Evolutionary conservation across 768 basidiomycete genomes (phyloP).

Genomic region (Amanita muscaria): DNA sequence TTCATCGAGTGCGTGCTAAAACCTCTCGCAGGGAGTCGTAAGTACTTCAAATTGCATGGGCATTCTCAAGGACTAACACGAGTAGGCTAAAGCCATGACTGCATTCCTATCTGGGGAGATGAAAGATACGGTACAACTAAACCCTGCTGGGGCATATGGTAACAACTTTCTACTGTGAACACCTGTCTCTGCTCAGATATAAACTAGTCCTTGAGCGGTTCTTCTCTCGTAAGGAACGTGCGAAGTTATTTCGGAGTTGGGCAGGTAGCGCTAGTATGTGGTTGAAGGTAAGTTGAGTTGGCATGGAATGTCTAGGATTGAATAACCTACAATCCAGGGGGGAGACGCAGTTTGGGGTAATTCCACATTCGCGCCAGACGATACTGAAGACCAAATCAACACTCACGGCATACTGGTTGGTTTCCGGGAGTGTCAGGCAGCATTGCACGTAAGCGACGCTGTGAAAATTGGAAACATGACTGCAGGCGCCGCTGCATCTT

Average conservation of each 20-base stretch:
- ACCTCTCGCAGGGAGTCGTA: conserved; percentile 57
- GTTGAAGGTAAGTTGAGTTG: conserved; percentile 58
- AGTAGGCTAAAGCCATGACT: conserved; percentile 85
- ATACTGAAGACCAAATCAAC: conserved; percentile 40
- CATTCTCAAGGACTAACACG: not conserved
- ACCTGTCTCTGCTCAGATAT: not conserved
- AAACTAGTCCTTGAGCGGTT: conserved; percentile 69
- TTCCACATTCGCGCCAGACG: conserved; percentile 69
- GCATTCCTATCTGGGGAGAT: conserved; percentile 95
- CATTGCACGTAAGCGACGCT: conserved; percentile 10
- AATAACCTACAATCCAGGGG: conserved; percentile 38
- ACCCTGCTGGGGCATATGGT: conserved; percentile 76
- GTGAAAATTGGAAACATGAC: conserved; percentile 56
- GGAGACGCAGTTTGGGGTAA: conserved; percentile 84
- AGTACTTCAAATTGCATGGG: conserved; percentile 16
- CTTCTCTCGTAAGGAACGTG: conserved; percentile 85
- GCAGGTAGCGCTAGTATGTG: conserved; percentile 90
- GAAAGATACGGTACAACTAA: conserved; percentile 83
- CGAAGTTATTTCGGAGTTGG: conserved; percentile 89
- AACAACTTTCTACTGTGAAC: not conserved
- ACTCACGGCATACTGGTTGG: conserved; percentile 80
- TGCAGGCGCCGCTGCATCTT: conserved; percentile 59
- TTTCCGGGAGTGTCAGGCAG: conserved; percentile 41
- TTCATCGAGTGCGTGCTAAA: not conserved
- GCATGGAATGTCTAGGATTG: not conserved